Percentiles rank a stretch among this genome's conserved stretches.
phyloP scores from a whole-genome alignment of 2,329 filamentous ascomycete genomes.

The Phoma sp. region DNA sequence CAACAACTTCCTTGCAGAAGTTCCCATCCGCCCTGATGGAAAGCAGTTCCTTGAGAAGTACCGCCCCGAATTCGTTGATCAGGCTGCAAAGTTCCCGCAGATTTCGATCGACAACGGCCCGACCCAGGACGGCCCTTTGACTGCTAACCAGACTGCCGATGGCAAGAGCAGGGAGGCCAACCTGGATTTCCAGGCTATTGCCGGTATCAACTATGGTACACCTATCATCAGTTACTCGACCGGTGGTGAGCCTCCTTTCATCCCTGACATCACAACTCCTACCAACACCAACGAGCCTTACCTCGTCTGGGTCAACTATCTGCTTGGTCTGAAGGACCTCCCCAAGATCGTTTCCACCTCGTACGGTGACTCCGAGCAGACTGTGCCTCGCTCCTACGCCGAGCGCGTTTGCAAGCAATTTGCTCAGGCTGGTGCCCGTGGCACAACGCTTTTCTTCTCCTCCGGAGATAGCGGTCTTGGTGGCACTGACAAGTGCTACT shows the following conservation, averaged over 20 bases:
- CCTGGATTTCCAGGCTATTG: slow-evolving; percentile 67
- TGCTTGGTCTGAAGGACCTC: slow-evolving; percentile 62
- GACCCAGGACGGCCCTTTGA: slow-evolving; percentile 53
- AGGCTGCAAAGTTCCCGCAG: slow-evolving; percentile 62
- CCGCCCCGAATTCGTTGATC: slow-evolving; percentile 56
- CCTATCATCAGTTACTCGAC: slow-evolving; percentile 65
- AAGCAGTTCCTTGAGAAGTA: slow-evolving; percentile 62
- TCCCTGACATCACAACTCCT: slow-evolving; percentile 54
- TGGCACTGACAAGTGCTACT: slow-evolving; percentile 57
- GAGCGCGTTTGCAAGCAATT: slow-evolving; percentile 67
- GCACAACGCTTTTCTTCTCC: slow-evolving; percentile 68
- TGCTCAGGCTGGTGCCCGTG: slow-evolving; percentile 69
- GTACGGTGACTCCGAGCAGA: slow-evolving; percentile 72
- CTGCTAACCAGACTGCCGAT: slow-evolving; percentile 33
- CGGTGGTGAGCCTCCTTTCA: slow-evolving; percentile 61
- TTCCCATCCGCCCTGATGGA: slow-evolving; percentile 62
- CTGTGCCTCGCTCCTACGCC: slow-evolving; percentile 66
- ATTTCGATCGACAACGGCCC: slow-evolving; percentile 63
- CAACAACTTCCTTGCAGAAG: slow-evolving; percentile 57
- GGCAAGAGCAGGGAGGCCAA: slow-evolving; percentile 63
- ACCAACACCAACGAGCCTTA: slow-evolving; percentile 71
- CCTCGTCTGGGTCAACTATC: slow-evolving; percentile 65
- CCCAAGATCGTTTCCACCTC: slow-evolving; percentile 69
- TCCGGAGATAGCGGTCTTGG: slow-evolving; percentile 68
- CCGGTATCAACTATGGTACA: slow-evolving; percentile 61